Evolutionary conservation across 139 green algal genomes (phyloP), one percentile per base, ranked within the genome.

Genomic region (Dunaliella sp.): DNA sequence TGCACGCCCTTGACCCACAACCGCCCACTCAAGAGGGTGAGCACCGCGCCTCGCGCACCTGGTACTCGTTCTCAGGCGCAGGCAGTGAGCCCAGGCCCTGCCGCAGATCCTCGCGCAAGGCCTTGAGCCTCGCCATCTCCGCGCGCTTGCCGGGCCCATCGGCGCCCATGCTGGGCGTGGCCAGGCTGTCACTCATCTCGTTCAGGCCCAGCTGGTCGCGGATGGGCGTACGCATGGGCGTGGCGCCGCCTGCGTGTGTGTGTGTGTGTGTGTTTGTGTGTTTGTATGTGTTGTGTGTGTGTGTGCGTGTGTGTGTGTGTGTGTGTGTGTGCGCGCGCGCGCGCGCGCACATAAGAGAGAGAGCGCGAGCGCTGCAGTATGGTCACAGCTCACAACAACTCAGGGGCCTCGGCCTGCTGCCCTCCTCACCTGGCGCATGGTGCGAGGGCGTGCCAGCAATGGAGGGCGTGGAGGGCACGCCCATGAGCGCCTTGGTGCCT

Each of bases 141-240:
- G 34, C 81, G 28, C 32, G 85, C 82, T 86, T 83, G 74, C 87
- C 87, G 0, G 87, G 85, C 25, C 1, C 33, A 77, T 30, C 81
- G 79, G 31, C 36, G 31, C 80, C 82, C 86, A 89, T 78, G 16
- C 78, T 81, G n/a, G 82, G 57, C 1, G 73, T 83, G 26, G 80
- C 80, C 80, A 84, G 80, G 38, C 80, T 58, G 80, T 77, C n/a
- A 87, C 80, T 65, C 36, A 65, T 79, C 57, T 98, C 94, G 77
- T 99, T 99, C 36, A 98, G 89, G 3, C 95, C 93, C 58, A 99
- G 88, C 80, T 93, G 90, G 82, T 98, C 95, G 1, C 96, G 88
- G 32, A 97, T 86, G 0, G 93, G 91, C 1, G 95, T 94, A 2
- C 77, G 38, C 79, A 91, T 58, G 21, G 95, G 94, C 0, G 93